Conservation (phyloP, 176 grass and related monocot species). For the Zizania latifolia region DNA sequence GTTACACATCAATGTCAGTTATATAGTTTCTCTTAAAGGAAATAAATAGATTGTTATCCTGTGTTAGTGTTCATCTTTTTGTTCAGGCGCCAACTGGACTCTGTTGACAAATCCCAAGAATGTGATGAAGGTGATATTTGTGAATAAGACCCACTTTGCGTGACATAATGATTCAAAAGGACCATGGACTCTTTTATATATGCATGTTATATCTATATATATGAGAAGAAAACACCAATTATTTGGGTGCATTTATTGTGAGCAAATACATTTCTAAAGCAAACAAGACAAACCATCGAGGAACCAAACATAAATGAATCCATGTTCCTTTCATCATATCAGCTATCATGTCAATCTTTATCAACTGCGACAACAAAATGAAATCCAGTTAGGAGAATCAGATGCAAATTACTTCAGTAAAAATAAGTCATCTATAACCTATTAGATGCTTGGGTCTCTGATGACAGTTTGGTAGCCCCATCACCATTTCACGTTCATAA, state of each 20-base stretch:
- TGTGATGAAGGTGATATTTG: constrained; percentile 35
- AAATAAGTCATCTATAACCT: background rate
- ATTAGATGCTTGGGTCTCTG: background rate
- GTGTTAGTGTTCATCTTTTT: constrained; percentile 17
- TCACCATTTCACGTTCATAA: background rate
- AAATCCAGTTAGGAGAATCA: constrained; percentile 9
- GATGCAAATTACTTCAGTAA: constrained; percentile 13
- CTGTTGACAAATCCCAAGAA: constrained; percentile 14
- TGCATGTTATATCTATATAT: no score
- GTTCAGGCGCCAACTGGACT: background rate
- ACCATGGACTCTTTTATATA: constrained; percentile 8
- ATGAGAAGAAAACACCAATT: constrained; percentile 7
- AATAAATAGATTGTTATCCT: constrained; percentile 46
- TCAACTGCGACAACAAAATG: background rate
- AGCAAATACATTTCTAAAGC: constrained; percentile 22
- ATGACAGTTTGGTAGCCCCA: no score
- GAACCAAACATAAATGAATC: constrained; percentile 1
- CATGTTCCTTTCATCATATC: constrained; percentile 8
- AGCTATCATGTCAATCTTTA: background rate
- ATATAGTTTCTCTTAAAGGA: constrained; percentile 38
- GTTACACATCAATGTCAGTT: constrained; percentile 45
- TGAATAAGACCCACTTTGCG: constrained; percentile 5
- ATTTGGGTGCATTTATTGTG: constrained; percentile 15
- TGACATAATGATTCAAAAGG: constrained; percentile 13
- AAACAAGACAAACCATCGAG: constrained; percentile 25